Percentiles rank a stretch among this genome's conserved stretches.
phyloP scores from a whole-genome alignment of 148 eudicot species.

The Mesembryanthemum crystallinum region DNA sequence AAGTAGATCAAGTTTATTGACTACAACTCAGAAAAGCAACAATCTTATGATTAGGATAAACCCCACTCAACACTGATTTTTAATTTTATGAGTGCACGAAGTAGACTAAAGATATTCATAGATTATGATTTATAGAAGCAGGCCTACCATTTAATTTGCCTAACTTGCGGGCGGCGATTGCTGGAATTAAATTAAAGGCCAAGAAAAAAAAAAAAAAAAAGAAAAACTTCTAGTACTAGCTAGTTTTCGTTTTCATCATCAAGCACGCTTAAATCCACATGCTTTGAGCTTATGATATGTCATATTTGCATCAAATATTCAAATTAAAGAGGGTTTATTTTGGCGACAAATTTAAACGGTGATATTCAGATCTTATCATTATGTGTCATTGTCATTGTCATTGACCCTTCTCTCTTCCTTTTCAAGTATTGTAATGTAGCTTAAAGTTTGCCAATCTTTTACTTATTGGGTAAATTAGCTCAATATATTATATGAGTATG shows the following conservation, averaged over 20 bases:
- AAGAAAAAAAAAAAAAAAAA: too few relatives aligned
- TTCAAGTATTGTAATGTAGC: too few relatives aligned
- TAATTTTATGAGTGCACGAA: background rate
- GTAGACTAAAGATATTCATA: background rate
- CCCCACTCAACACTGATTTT: slow-evolving; percentile 11
- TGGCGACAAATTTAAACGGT: too few relatives aligned
- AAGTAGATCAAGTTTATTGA: slow-evolving; percentile 7
- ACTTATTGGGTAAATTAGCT: too few relatives aligned
- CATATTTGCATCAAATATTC: background rate
- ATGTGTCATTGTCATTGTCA: too few relatives aligned
- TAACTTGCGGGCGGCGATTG: slow-evolving; percentile 10
- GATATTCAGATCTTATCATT: too few relatives aligned
- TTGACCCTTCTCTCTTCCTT: too few relatives aligned
- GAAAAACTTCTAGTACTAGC: too few relatives aligned
- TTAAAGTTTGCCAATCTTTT: too few relatives aligned
- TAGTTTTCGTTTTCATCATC: too few relatives aligned
- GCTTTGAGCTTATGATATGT: slow-evolving; percentile 7
- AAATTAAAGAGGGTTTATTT: too few relatives aligned
- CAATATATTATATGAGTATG: too few relatives aligned
- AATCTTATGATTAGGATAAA: slow-evolving; percentile 13
- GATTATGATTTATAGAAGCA: background rate
- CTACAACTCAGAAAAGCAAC: slow-evolving; percentile 13
- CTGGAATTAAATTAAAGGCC: background rate
- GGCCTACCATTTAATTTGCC: background rate
- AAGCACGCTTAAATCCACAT: slow-evolving; percentile 19